These are phyloP conservation scores for Pseudomonodictys pantanalensis DNA, from an alignment of 495 filamentous ascomycete genomes.

Conservation along the genomic window DNA sequence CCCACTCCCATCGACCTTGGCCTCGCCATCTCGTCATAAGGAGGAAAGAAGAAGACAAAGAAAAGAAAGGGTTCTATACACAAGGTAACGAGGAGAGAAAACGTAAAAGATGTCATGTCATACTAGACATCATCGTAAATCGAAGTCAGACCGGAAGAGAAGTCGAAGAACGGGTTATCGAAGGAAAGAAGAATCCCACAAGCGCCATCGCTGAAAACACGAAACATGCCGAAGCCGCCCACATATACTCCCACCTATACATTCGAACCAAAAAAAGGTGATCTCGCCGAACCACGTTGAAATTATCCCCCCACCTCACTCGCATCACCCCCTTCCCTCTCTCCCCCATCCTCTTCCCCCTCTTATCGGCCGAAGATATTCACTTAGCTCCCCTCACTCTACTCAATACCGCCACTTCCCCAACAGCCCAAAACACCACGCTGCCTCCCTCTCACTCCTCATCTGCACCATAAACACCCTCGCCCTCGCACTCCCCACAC, in stretches of 20 bases:
- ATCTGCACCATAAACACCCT: conserved; percentile 75
- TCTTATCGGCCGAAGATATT: not conserved
- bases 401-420: conserved; percentile 37
- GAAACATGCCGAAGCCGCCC: not conserved
- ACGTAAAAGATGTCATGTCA: too few species aligned
- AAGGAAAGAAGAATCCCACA: not conserved
- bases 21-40: too few species aligned
- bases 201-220: not conserved
- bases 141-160: too few species aligned
- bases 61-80: too few species aligned
- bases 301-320: not conserved
- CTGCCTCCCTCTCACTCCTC: conserved; percentile 34
- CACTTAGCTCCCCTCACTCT: not conserved
- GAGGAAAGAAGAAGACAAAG: too few species aligned
- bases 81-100: too few species aligned
- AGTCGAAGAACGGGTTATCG: too few species aligned
- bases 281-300: not conserved
- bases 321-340: not conserved
- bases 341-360: not conserved
- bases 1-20: too few species aligned
- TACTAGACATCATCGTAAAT: too few species aligned
- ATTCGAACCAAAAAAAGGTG: not conserved
- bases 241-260: too few species aligned
- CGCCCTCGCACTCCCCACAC: conserved; percentile 63
- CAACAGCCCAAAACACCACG: conserved; percentile 34